Base-by-base conservation (phyloP, 169 alveolate species). In the Cystoisospora suis region DNA sequence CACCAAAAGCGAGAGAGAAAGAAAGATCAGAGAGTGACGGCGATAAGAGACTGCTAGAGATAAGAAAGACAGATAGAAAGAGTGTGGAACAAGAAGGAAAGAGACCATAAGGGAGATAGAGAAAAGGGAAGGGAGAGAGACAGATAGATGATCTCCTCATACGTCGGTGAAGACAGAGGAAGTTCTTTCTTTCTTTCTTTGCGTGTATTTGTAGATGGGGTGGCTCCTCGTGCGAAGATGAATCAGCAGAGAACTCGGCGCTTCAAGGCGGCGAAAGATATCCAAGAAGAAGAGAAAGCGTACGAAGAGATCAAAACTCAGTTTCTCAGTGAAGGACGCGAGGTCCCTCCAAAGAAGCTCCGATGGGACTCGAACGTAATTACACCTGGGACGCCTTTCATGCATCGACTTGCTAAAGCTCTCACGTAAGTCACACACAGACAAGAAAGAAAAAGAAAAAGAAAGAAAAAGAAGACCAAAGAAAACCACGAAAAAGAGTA, bases 221-320 rank as follows among this genome's bases (percentile, higher is more conserved):
- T 99, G 23, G 99, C 99, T 29, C 99, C 99, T n/a, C 96, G 99
- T 91, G 99, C 99, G 0, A 99, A 99, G 96, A 98, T 99, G 99
- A 99, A 99, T 94, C 98, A 99, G 91, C 98, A 99, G 94, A 94
- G 99, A 91, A 96, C 97, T n/a, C 94, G 99, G 86, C 94, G 99
- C 80, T 98, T 97, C 95, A 96, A 96, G 89, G 94, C 98, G 23
- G 97, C 97, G 34, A 94, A 94, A 49, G 96, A 94, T 69, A 93
- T 94, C 15, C 96, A 94, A n/a, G 80, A 92, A 56, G 96, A 91
- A 70, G 95, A 87, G 46, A 94, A 92, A 75, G 93, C 96, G 20
- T 96, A 96, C 86, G 93, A 91, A 45, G 94, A 93, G 49, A 93
- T 96, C 49, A 93, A 92, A 45, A 94, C 81, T 53, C 93, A 92